Percentiles rank a stretch among this genome's conserved stretches.
These are phyloP conservation scores for Limnanthes douglasii DNA, from an alignment of 345 rosid species.

Conservation along the genomic window DNA sequence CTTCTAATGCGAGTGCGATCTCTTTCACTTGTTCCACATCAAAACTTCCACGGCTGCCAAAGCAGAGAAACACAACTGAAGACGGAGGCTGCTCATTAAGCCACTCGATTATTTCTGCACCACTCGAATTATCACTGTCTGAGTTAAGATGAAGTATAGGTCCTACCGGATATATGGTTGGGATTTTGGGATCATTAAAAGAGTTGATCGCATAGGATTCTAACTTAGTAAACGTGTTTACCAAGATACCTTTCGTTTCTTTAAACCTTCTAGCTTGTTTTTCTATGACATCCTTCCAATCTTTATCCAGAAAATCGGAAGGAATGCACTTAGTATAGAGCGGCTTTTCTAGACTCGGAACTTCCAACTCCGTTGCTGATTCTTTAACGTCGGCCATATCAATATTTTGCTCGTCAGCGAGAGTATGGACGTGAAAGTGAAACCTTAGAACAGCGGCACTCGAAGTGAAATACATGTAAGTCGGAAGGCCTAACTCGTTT, in stretches of 20 bases:
- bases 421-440: too few species aligned
- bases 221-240: slow-evolving; percentile 23
- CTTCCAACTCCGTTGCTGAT: slow-evolving; percentile 1
- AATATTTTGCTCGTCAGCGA: too few species aligned
- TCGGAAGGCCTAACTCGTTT: slow-evolving; percentile 26
- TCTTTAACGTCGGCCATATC: slow-evolving; percentile 14
- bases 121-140: slow-evolving; percentile 7
- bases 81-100: slow-evolving; percentile 27
- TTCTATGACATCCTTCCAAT: slow-evolving; percentile 17
- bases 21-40: slow-evolving; percentile 20
- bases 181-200: slow-evolving; percentile 8
- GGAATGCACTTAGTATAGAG: slow-evolving; percentile 28
- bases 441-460: slow-evolving; percentile 17
- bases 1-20: slow-evolving; percentile 28
- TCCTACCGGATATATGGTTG: slow-evolving; percentile 30
- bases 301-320: slow-evolving; percentile 12
- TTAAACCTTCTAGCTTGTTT: slow-evolving; percentile 22
- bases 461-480: slow-evolving; percentile 23
- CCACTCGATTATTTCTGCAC: slow-evolving; percentile 21
- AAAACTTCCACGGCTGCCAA: slow-evolving; percentile 28
- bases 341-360: slow-evolving; percentile 21
- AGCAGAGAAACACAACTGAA: slow-evolving; percentile 34
- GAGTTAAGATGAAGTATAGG: slow-evolving; percentile 19
- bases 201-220: slow-evolving; percentile 19
- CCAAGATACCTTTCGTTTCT: slow-evolving; percentile 22